Evolutionary conservation across 108 stramenopile genomes (phyloP).

Genomic region (Stephanodiscus minutulus): DNA sequence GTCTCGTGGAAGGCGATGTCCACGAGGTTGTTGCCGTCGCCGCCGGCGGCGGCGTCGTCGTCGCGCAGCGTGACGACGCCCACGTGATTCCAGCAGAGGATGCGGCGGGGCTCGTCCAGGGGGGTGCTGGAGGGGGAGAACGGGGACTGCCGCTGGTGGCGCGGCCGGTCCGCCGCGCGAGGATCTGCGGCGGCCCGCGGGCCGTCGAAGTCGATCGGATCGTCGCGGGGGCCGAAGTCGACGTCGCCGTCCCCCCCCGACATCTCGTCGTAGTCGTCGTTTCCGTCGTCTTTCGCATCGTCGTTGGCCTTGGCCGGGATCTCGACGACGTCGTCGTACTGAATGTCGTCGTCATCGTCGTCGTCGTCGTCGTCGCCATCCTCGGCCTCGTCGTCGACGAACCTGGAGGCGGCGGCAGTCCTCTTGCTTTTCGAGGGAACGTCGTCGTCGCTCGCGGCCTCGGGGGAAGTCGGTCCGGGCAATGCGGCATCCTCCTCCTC

Average conservation of each 20-base stretch:
- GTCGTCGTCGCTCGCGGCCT: not conserved
- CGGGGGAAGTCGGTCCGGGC: too few species aligned
- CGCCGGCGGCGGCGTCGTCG: conserved; percentile 17
- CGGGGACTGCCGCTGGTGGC: conserved; percentile 66
- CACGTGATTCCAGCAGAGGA: conserved; percentile 88
- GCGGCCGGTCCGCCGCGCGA: not conserved
- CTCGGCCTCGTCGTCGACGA: conserved; percentile 63
- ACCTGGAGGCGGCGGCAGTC: conserved; percentile 35
- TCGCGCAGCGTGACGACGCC: conserved; percentile 63
- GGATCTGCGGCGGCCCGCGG: not conserved
- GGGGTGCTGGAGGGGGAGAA: conserved; percentile 83
- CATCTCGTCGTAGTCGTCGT: conserved; percentile 30
- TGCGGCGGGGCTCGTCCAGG: conserved; percentile 65
- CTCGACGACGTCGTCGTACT: conserved; percentile 10
- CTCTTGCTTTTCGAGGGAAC: not conserved
- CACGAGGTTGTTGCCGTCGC: conserved; percentile 54
- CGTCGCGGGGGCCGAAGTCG: conserved; percentile 38
- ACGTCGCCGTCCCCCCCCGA: conserved; percentile 33
- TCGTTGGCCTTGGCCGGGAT: conserved; percentile 3
- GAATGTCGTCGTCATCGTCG: conserved; percentile 22
- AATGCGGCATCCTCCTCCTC: conserved; percentile 21
- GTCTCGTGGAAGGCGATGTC: conserved; percentile 78
- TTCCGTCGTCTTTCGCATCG: conserved; percentile 16
- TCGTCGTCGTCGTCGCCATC: conserved; percentile 42
- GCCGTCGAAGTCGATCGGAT: conserved; percentile 19